Conservation (phyloP, 2,329 filamentous ascomycete genomes). For the Eutypella sp. region DNA sequence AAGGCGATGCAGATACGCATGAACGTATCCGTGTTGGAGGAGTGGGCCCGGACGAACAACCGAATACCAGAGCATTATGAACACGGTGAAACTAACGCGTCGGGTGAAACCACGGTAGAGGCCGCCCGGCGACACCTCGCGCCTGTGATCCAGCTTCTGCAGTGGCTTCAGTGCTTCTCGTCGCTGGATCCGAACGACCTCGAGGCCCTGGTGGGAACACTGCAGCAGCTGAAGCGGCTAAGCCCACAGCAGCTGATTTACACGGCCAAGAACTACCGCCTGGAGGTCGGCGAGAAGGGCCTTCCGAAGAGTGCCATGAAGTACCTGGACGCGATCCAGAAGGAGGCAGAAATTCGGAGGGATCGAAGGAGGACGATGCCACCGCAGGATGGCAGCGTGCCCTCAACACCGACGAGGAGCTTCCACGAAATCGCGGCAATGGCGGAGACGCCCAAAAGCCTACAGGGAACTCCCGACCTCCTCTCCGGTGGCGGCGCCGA, state of each 20-base stretch:
- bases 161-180: conserved; percentile 98
- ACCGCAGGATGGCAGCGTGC: conserved; percentile 24
- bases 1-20: conserved; percentile 99
- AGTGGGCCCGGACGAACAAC: conserved; percentile 93
- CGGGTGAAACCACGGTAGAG: conserved; percentile 83
- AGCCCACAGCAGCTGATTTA: conserved; percentile 87
- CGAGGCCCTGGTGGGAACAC: conserved; percentile 79
- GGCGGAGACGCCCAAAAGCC: conserved; percentile 37
- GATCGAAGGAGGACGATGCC: conserved; percentile 45
- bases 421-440: conserved; percentile 37
- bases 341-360: conserved; percentile 60
- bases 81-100: conserved; percentile 78
- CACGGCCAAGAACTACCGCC: conserved; percentile 85
- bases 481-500: too few relatives aligned
- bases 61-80: conserved; percentile 94
- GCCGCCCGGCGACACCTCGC: conserved; percentile 78
- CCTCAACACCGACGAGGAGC: conserved; percentile 31
- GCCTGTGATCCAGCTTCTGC: conserved; percentile 86
- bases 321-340: conserved; percentile 76
- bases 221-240: conserved; percentile 82
- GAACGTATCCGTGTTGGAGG: conserved; percentile 92
- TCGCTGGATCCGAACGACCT: conserved; percentile 80
- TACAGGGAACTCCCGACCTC: conserved; percentile 35
- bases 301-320: conserved; percentile 84
- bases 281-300: conserved; percentile 91